These are phyloP conservation scores for Syzygium grande DNA, from an alignment of 345 rosid species.

Conservation along the genomic window DNA sequence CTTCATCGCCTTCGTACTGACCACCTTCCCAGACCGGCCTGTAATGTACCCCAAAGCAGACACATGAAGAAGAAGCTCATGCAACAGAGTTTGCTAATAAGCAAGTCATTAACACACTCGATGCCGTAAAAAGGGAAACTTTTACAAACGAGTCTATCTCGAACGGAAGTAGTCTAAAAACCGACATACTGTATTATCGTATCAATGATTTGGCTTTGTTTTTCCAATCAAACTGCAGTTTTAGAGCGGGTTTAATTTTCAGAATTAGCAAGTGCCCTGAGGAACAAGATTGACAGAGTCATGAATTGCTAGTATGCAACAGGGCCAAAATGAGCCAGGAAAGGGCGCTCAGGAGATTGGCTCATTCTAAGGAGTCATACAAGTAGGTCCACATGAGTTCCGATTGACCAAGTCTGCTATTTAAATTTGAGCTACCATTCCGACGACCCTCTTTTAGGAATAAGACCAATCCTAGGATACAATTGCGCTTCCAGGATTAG, in stretches of 20 bases:
- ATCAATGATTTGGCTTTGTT: not conserved
- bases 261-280: not conserved
- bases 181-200: not conserved
- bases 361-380: too few relatives aligned
- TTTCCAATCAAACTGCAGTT: not conserved
- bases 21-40: conserved; percentile 43
- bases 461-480: not conserved
- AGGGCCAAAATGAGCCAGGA: not conserved
- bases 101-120: not conserved
- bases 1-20: conserved; percentile 35
- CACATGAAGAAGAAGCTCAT: not conserved
- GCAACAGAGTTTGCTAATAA: not conserved
- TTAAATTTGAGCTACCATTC: not conserved
- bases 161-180: not conserved
- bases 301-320: not conserved
- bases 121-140: not conserved
- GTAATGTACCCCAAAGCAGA: not conserved
- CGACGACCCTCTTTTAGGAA: not conserved
- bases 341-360: not conserved
- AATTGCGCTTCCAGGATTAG: not conserved
- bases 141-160: not conserved
- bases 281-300: not conserved
- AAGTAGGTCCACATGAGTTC: not conserved
- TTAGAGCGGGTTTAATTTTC: not conserved
- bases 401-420: not conserved